phyloP scores from a whole-genome alignment of 192 early-diverging fungal species.

The Backusella tuberculispora region DNA sequence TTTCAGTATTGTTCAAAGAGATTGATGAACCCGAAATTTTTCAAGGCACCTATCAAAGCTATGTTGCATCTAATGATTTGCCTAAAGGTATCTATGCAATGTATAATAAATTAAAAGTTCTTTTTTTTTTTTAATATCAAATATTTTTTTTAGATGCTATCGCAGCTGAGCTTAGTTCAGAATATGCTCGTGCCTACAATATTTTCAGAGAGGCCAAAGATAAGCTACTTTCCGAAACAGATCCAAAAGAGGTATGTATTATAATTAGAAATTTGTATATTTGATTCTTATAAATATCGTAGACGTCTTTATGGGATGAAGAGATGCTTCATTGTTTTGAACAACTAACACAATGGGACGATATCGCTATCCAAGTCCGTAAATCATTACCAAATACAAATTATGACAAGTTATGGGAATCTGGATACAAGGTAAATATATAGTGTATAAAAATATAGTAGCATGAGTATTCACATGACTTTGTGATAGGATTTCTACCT shows the following conservation, averaged over 20 bases:
- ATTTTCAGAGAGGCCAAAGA: constrained; percentile 45
- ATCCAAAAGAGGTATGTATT: constrained; percentile 44
- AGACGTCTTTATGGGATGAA: constrained; percentile 47
- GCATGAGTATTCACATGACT: background rate
- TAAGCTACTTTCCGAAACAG: constrained; percentile 34
- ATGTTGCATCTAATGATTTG: constrained; percentile 50
- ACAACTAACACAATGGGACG: constrained; percentile 67
- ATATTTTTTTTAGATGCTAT: constrained; percentile 56
- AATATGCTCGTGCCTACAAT: constrained; percentile 58
- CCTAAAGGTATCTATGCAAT: constrained; percentile 47
- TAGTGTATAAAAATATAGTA: background rate
- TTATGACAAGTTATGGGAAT: constrained; percentile 56
- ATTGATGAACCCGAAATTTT: constrained; percentile 68
- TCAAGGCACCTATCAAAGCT: constrained; percentile 62
- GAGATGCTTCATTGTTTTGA: constrained; percentile 64
- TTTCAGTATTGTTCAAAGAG: constrained; percentile 65
- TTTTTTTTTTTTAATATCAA: constrained; percentile 13
- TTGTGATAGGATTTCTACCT: constrained; percentile 52
- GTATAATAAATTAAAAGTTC: background rate
- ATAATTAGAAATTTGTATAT: background rate
- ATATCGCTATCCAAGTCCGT: constrained; percentile 53
- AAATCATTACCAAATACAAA: constrained; percentile 53
- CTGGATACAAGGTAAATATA: constrained; percentile 38
- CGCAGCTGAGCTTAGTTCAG: constrained; percentile 59
- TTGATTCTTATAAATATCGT: background rate